A percentile compares a stretch with the other conserved stretches of the same genome.
Evolutionary conservation across 331 rosid species (phyloP).

Genomic region (Quercus tomentella): DNA sequence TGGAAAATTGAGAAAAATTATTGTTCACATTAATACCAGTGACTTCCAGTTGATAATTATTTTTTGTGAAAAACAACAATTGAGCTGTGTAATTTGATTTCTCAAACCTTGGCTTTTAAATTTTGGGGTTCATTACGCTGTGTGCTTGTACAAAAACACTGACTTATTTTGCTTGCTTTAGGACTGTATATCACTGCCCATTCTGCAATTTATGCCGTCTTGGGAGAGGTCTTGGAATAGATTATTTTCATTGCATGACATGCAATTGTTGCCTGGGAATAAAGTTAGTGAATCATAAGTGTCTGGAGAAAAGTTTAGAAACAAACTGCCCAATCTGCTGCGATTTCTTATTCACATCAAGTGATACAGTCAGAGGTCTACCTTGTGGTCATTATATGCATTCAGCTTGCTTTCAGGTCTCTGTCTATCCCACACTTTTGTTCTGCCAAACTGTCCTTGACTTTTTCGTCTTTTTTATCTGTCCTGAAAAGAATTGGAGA

Average conservation of each 20-base stretch:
- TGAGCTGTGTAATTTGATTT: not conserved
- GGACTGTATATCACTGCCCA: conserved; percentile 99
- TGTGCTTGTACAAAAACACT: not conserved
- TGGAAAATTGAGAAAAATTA: not conserved
- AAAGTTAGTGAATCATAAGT: conserved; percentile 78
- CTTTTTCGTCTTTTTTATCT: not conserved
- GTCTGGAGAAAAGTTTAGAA: conserved; percentile 93
- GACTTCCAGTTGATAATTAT: not conserved
- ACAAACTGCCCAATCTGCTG: conserved; percentile 99
- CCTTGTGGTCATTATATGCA: conserved; percentile 99
- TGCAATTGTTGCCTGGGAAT: conserved; percentile 98
- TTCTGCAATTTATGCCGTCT: conserved; percentile 98
- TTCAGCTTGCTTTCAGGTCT: conserved; percentile 99
- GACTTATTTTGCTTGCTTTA: conserved; percentile 30
- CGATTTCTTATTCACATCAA: conserved; percentile 89
- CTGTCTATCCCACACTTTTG: conserved; percentile 3
- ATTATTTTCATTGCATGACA: conserved; percentile 96
- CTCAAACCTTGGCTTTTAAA: conserved; percentile 1
- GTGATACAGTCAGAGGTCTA: conserved; percentile 89
- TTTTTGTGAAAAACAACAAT: not conserved
- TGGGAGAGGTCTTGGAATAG: conserved; percentile 94
- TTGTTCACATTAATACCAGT: not conserved
- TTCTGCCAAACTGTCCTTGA: conserved; percentile 7
- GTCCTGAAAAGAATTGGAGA: not conserved
- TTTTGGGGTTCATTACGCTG: conserved; percentile 3